Conservation (phyloP, 2,329 filamentous ascomycete genomes). For the Paecilomyces formosus region DNA sequence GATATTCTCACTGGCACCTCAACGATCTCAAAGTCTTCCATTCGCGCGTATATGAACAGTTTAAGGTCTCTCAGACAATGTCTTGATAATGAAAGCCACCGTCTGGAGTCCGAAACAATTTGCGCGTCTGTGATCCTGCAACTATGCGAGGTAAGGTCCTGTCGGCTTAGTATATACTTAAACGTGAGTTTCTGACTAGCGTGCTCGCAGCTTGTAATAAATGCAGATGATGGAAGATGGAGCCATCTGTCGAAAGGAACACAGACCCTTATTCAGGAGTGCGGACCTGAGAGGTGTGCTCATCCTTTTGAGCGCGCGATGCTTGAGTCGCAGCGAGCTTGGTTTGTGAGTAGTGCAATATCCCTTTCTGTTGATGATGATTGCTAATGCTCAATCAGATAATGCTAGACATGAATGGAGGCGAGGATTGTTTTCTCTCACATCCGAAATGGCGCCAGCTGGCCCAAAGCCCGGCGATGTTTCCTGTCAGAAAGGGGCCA, state of each 20-base stretch:
- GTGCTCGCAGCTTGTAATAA: constrained; percentile 4
- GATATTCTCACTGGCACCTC: neutral
- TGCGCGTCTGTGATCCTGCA: constrained; percentile 9
- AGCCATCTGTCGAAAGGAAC: constrained; percentile 7
- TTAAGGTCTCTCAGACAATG: constrained; percentile 1
- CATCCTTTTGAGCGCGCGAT: constrained; percentile 8
- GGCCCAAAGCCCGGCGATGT: neutral
- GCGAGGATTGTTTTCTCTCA: constrained; percentile 7
- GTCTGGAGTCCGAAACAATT: constrained; percentile 7
- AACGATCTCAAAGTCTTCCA: neutral
- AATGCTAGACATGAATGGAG: constrained; percentile 4
- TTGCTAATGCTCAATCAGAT: neutral
- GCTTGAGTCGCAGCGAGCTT: constrained; percentile 11
- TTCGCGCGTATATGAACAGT: constrained; percentile 1
- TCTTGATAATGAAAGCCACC: neutral
- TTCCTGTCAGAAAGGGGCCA: neutral
- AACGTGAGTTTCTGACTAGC: neutral
- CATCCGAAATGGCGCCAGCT: constrained; percentile 5
- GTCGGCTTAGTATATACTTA: neutral
- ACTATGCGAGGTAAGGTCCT: constrained; percentile 6
- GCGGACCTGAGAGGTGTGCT: constrained; percentile 3
- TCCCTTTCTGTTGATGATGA: neutral
- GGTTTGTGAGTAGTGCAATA: constrained; percentile 2
- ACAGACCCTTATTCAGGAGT: constrained; percentile 7
- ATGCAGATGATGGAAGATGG: constrained; percentile 6